phyloP scores from a whole-genome alignment of 2,329 filamentous ascomycete genomes.

The Geosmithia putterillii region DNA sequence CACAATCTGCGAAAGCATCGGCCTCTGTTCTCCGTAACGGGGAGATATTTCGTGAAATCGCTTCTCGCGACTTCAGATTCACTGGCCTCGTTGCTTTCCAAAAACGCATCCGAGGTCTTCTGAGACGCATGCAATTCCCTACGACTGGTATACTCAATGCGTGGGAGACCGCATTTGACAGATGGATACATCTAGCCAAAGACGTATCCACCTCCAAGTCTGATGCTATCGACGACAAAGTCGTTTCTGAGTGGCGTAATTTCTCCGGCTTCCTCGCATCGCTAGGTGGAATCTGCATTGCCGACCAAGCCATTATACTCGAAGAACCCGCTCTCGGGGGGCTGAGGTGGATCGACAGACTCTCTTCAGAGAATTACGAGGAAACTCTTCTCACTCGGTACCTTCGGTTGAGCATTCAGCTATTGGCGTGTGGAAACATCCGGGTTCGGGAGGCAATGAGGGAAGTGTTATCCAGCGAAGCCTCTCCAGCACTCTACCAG shows the following conservation, averaged over 20 bases:
- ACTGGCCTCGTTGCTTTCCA: constrained; percentile 60
- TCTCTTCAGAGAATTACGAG: constrained; percentile 45
- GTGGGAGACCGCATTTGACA: constrained; percentile 54
- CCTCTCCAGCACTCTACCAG: constrained; percentile 48
- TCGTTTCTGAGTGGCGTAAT: constrained; percentile 54
- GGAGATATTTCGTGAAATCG: constrained; percentile 48
- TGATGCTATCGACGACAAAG: constrained; percentile 41
- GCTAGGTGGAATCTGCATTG: constrained; percentile 52
- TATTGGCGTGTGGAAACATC: constrained; percentile 51
- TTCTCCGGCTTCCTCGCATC: constrained; percentile 58
- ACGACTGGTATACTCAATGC: constrained; percentile 55
- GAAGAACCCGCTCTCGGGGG: constrained; percentile 46
- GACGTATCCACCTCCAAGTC: constrained; percentile 42
- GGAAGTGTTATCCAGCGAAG: constrained; percentile 53
- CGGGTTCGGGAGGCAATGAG: constrained; percentile 54
- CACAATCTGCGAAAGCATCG: constrained; percentile 35
- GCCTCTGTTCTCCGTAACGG: constrained; percentile 46
- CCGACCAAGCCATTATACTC: constrained; percentile 40
- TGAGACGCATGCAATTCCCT: constrained; percentile 48
- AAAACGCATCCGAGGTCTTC: constrained; percentile 46
- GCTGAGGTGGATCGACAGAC: constrained; percentile 52
- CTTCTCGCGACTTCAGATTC: constrained; percentile 51
- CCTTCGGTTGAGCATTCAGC: constrained; percentile 50
- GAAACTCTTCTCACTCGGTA: constrained; percentile 49
- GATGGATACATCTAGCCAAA: constrained; percentile 52